These are phyloP conservation scores for Colletotrichum gloeosporioides DNA, from an alignment of 2,329 filamentous ascomycete genomes.

Conservation along the genomic window DNA sequence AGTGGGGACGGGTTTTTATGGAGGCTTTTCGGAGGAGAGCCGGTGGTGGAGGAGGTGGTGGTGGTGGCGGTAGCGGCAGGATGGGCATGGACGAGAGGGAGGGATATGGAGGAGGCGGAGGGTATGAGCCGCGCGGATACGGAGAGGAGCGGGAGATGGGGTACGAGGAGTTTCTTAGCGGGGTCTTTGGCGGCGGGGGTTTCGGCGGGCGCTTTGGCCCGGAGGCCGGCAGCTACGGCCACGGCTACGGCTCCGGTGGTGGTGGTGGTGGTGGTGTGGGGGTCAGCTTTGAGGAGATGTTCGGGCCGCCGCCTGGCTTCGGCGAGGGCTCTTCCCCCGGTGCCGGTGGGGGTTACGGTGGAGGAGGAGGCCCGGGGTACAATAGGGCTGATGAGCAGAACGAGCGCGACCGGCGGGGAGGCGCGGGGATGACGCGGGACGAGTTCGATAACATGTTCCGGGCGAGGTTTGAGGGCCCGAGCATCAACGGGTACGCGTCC, in stretches of 20 bases:
- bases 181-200: neutral
- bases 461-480: neutral
- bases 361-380: neutral
- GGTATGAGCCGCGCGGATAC: neutral
- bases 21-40: neutral
- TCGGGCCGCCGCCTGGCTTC: neutral
- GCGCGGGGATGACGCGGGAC: neutral
- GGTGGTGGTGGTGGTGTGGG: neutral
- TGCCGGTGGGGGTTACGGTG: neutral
- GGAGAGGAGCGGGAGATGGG: neutral
- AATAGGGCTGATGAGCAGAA: neutral
- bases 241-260: neutral
- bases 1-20: neutral
- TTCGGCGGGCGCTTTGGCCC: neutral
- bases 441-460: neutral
- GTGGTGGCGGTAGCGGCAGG: neutral
- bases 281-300: neutral
- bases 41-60: neutral
- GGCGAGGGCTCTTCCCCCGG: neutral
- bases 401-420: neutral
- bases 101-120: neutral
- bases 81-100: neutral
- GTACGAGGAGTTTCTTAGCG: neutral
- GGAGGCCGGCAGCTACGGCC: neutral
- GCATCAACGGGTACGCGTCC: neutral